Conservation (phyloP, 768 basidiomycete species). For the Hygrocybe coccinea region DNA sequence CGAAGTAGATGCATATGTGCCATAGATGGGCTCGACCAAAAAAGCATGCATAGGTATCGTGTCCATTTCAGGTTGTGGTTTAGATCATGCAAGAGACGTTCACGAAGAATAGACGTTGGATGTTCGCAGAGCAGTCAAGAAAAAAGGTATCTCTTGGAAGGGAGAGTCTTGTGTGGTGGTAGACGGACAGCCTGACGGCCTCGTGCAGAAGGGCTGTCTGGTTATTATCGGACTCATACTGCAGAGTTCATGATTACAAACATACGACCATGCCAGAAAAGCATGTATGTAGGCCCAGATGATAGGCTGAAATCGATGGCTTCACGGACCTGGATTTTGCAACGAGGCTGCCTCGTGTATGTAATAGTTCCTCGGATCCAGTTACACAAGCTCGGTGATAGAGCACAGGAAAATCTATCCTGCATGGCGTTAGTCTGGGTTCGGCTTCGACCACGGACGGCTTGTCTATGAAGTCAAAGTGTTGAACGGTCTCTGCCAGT, state of each 20-base stretch:
- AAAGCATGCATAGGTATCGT: not conserved
- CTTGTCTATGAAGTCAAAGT: too few relatives aligned
- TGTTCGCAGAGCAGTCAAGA: not conserved
- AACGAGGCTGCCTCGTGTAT: not conserved
- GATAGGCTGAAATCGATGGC: not conserved
- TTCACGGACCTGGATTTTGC: not conserved
- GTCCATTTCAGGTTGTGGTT: not conserved
- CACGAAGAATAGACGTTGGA: not conserved
- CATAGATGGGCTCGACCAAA: not conserved
- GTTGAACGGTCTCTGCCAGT: too few relatives aligned
- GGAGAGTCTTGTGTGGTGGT: not conserved
- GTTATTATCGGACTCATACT: too few relatives aligned
- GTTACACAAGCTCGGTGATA: not conserved
- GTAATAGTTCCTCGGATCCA: not conserved
- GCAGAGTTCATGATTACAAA: not conserved
- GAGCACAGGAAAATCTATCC: too few relatives aligned
- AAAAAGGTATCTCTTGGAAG: too few relatives aligned
- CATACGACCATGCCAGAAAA: not conserved
- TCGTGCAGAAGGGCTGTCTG: not conserved
- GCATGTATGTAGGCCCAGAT: not conserved
- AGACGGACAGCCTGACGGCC: not conserved
- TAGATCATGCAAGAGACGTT: not conserved
- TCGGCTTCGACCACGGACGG: too few relatives aligned
- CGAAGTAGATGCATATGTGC: too few relatives aligned
- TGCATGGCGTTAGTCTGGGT: too few relatives aligned